phyloP scores from a whole-genome alignment of 2,329 filamentous ascomycete species.

The Cadophora luteo-olivacea region DNA sequence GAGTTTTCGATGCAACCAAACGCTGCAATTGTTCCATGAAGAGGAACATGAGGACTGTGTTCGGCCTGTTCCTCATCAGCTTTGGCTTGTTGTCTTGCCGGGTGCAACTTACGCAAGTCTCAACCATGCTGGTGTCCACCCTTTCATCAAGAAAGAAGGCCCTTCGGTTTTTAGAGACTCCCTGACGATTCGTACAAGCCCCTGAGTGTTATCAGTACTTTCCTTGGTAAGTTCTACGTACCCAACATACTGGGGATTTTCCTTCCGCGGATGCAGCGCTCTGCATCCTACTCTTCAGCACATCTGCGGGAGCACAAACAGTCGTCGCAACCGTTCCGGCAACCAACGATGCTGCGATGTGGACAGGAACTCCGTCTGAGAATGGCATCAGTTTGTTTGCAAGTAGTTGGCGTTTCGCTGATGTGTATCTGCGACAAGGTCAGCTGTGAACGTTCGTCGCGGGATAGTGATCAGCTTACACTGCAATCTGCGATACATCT shows the following conservation, averaged over 20 bases:
- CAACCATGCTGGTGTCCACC: conserved; percentile 54
- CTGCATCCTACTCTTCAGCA: conserved; percentile 53
- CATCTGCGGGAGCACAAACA: conserved; percentile 53
- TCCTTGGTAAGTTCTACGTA: too few relatives aligned
- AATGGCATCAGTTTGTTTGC: conserved; percentile 32
- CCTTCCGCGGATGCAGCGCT: conserved; percentile 39
- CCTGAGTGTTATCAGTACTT: conserved; percentile 34
- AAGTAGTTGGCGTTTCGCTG: conserved; percentile 23
- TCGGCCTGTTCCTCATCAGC: conserved; percentile 45
- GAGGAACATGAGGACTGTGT: conserved; percentile 54
- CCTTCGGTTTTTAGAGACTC: conserved; percentile 49
- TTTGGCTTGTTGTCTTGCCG: neutral
- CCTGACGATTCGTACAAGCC: conserved; percentile 46
- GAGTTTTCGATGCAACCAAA: conserved; percentile 35
- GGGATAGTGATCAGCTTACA: conserved; percentile 39
- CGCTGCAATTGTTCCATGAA: conserved; percentile 53
- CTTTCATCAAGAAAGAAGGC: conserved; percentile 52
- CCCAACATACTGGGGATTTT: conserved; percentile 24
- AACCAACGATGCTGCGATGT: conserved; percentile 49
- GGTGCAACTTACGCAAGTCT: conserved; percentile 48
- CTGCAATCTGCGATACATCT: conserved; percentile 54
- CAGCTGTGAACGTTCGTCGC: neutral
- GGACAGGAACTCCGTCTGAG: conserved; percentile 50
- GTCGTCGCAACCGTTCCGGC: conserved; percentile 56
- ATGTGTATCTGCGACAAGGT: conserved; percentile 18